phyloP scores from a whole-genome alignment of 1,284 basidiomycete species.

The Rhodotorula sp. region DNA sequence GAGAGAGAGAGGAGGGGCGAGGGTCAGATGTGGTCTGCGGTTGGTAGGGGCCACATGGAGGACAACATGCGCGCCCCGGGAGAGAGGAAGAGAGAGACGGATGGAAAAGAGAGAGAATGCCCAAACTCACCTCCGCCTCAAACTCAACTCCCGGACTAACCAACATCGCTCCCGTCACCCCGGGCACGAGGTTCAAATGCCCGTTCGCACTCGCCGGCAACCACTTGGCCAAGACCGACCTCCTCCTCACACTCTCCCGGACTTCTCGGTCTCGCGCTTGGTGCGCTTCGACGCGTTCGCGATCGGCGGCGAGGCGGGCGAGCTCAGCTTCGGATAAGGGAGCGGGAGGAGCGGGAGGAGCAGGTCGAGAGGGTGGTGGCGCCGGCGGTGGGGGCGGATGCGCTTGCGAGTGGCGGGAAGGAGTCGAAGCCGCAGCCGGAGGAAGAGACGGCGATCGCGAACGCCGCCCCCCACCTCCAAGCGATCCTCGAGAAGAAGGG shows the following conservation, averaged over 20 bases:
- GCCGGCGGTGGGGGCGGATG: neutral
- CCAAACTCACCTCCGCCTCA: conserved; percentile 15
- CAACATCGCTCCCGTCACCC: conserved; percentile 6
- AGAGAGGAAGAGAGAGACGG: too few relatives aligned
- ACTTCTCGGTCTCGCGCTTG: neutral
- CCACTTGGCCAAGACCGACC: conserved; percentile 8
- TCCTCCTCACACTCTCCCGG: conserved; percentile 9
- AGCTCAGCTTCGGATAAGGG: neutral
- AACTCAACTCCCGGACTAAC: conserved; percentile 14
- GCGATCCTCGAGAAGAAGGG: neutral
- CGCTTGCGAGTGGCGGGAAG: neutral
- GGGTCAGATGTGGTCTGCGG: too few relatives aligned
- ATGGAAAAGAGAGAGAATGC: too few relatives aligned
- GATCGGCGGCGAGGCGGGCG: conserved; percentile 1
- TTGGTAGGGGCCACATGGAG: neutral
- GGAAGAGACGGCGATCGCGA: too few relatives aligned
- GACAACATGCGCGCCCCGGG: neutral
- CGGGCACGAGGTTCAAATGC: conserved; percentile 4
- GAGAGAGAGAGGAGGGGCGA: neutral
- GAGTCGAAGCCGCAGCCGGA: neutral
- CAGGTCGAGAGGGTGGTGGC: neutral
- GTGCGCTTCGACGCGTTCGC: neutral
- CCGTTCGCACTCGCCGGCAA: conserved; percentile 22
- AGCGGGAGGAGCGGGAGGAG: neutral
- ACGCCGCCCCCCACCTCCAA: too few relatives aligned